Evolutionary conservation across 352 stramenopile species (phyloP), one percentile per base, ranked within the genome.

Genomic region (Pythium chondricola): DNA sequence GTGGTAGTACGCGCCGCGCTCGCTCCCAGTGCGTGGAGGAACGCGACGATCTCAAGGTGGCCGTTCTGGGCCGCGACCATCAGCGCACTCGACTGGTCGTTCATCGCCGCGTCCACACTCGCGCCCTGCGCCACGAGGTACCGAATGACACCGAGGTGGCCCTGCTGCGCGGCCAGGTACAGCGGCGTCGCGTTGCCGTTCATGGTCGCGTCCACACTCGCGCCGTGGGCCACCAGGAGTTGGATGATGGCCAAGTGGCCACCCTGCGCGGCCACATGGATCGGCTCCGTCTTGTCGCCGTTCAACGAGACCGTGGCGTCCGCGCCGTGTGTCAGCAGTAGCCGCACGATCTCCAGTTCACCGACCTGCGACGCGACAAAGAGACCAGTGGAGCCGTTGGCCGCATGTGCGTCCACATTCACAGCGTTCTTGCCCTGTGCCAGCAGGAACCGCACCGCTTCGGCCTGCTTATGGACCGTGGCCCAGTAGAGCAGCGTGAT

Each of bases 291-390:
- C 35, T 54, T 46, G 43, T 62, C 58, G 24, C 62, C 52, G 2
- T 4, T 25, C 9, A 62, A 47, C 29, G 39, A 37, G 17, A 56
- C 43, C 22, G 84, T 80, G 29, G 83, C 57, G 26, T 79, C 77
- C 2, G 76, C 81, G 3, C 72, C 74, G 37, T 63, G 71, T 8
- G 63, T 61, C 8, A 88, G 63, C 30, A 93, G 63, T 25, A 83
- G 31, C 40, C 82, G 67, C 35, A 89, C 71, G 13, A 83, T 54
- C 17, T 86, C 61, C 17, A 69, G 67, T 48, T 89, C 71, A 25
- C 79, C 74, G 26, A 76, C 63, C 25, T 83, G 65, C 52, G 77
- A 72, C 1, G 81, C 78, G 8, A 88, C 69, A 45, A 70, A 67
- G 25, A 71, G 52, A 18, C 57, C 39, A 14, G 65, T 71, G 31